These are phyloP conservation scores for Cymbopogon citratus DNA, from an alignment of 176 grass and related monocot genomes.

Conservation along the genomic window DNA sequence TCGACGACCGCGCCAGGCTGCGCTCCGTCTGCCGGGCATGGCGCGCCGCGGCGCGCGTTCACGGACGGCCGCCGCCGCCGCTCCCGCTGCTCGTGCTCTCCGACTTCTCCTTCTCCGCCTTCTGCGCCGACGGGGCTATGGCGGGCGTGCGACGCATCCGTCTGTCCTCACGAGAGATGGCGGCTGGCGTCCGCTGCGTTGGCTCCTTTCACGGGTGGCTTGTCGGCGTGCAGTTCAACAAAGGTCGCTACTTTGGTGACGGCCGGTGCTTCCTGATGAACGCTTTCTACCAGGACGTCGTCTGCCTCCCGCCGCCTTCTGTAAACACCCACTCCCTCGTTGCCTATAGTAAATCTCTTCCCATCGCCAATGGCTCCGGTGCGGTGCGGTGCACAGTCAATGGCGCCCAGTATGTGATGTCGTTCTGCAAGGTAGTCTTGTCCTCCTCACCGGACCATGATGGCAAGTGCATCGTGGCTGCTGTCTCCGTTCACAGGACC, in stretches of 20 bases:
- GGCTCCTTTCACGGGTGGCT: constrained; percentile 35
- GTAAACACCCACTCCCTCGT: neutral
- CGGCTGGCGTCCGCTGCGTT: constrained; percentile 21
- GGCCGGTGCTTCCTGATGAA: constrained; percentile 32
- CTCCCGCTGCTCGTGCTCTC: constrained; percentile 28
- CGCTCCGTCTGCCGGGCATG: constrained; percentile 32
- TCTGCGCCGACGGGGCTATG: neutral
- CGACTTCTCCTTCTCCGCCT: constrained; percentile 14
- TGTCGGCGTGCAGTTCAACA: constrained; percentile 16
- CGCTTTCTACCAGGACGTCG: constrained; percentile 7
- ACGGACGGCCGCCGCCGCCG: constrained; percentile 1
- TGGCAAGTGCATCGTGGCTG: constrained; percentile 15
- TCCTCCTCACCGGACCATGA: constrained; percentile 20
- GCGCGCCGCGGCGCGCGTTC: constrained; percentile 14
- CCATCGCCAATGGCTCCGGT: constrained; percentile 30
- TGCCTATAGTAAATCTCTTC: constrained; percentile 9
- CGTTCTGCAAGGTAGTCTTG: constrained; percentile 34
- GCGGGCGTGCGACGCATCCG: neutral
- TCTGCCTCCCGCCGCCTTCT: constrained; percentile 16
- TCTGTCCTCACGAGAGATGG: neutral
- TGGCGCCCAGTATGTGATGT: constrained; percentile 31
- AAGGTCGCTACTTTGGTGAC: constrained; percentile 27
- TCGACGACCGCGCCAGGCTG: constrained; percentile 33
- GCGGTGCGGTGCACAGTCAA: constrained; percentile 17
- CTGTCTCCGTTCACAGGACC: constrained; percentile 28